These are phyloP conservation scores for Hirsutella minnesotensis DNA, from an alignment of 2,329 filamentous ascomycete genomes.

Conservation along the genomic window DNA sequence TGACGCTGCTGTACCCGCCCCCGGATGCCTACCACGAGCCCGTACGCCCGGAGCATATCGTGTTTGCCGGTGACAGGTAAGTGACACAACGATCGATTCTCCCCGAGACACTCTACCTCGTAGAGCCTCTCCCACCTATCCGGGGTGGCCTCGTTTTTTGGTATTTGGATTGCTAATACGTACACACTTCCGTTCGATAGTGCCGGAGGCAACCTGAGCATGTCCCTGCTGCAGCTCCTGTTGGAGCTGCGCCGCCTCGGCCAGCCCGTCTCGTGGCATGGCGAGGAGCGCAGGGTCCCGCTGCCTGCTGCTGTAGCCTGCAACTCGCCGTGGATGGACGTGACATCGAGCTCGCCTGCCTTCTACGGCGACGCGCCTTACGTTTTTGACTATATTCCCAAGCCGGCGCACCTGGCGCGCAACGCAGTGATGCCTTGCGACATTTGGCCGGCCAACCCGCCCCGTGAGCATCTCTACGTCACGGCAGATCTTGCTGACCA, in stretches of 20 bases:
- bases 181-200: constrained; percentile 26
- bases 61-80: constrained; percentile 59
- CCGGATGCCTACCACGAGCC: constrained; percentile 53
- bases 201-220: constrained; percentile 60
- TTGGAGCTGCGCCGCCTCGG: constrained; percentile 44
- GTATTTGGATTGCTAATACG: neutral
- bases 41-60: constrained; percentile 52
- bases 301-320: constrained; percentile 54
- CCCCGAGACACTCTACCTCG: no score
- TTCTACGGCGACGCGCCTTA: constrained; percentile 15
- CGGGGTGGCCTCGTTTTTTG: no score
- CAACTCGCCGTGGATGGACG: constrained; percentile 60
- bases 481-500: constrained; percentile 45
- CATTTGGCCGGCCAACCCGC: constrained; percentile 45
- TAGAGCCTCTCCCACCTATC: no score
- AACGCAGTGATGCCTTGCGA: constrained; percentile 29
- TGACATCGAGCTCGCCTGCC: constrained; percentile 40
- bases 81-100: constrained; percentile 4
- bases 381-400: constrained; percentile 32
- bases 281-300: constrained; percentile 42
- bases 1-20: constrained; percentile 62
- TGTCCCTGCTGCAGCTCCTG: constrained; percentile 56
- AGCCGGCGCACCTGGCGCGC: constrained; percentile 26
- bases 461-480: constrained; percentile 41
- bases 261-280: constrained; percentile 47